Evolutionary conservation across 179 eudicot species (phyloP).

Genomic region (Monotropa hypopitys): DNA sequence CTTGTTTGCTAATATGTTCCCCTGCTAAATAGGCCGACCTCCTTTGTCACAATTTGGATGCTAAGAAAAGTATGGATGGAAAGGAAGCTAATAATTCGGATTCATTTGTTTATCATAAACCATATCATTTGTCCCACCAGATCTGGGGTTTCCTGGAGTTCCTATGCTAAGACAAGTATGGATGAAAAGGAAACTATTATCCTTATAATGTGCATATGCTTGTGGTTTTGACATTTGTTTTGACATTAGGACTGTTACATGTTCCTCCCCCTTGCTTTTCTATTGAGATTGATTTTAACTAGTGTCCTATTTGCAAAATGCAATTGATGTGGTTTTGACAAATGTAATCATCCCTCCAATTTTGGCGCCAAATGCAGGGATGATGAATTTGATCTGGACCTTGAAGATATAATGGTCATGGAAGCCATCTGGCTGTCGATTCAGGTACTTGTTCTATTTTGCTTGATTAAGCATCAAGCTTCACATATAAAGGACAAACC

Average conservation of each 20-base stretch:
- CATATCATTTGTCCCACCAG: background rate
- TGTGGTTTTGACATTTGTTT: background rate
- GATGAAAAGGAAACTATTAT: background rate
- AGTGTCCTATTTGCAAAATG: background rate
- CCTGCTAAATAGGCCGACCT: background rate
- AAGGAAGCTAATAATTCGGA: background rate
- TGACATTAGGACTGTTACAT: background rate
- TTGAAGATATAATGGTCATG: slow-evolving; percentile 97
- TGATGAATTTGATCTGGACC: slow-evolving; percentile 80
- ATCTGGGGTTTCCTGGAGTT: background rate
- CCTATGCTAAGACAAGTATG: background rate
- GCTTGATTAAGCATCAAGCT: background rate
- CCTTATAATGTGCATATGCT: background rate
- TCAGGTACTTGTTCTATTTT: slow-evolving; percentile 41
- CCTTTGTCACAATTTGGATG: background rate
- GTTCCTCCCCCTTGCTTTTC: background rate
- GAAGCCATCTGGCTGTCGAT: slow-evolving; percentile 98
- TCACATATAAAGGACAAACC: background rate
- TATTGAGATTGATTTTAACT: background rate
- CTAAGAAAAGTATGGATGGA: background rate
- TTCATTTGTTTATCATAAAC: background rate
- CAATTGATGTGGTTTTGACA: background rate
- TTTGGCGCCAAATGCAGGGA: slow-evolving; percentile 33
- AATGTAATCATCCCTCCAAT: background rate
- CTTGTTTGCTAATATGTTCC: slow-evolving; percentile 2